A percentile compares a stretch with the other conserved stretches of the same genome.
These are phyloP conservation scores for Aspergillus aculeatus DNA, from an alignment of 2,329 filamentous ascomycete species.

Conservation along the genomic window DNA sequence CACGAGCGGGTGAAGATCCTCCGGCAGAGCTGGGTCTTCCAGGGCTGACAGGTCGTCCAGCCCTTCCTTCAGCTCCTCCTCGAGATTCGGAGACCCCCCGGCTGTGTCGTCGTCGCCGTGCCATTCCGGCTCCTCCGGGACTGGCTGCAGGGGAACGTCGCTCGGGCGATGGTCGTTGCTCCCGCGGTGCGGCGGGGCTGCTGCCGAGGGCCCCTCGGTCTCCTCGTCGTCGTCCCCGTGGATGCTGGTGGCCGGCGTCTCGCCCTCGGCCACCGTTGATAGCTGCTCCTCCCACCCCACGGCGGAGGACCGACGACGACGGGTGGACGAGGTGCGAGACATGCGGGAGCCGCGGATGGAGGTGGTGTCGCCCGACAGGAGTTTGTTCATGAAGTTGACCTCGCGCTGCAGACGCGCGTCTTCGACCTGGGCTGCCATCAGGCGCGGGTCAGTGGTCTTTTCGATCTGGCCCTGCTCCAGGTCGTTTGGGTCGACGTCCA, in stretches of 20 bases:
- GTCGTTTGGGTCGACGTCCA: constrained; percentile 44
- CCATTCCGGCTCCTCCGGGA: constrained; percentile 19
- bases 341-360: constrained; percentile 17
- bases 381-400: constrained; percentile 41
- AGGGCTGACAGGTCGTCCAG: constrained; percentile 24
- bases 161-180: constrained; percentile 1
- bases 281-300: constrained; percentile 23
- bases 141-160: constrained; percentile 22
- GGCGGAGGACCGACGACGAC: constrained; percentile 21
- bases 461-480: constrained; percentile 45
- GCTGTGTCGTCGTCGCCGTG: constrained; percentile 9
- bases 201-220: not conserved
- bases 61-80: constrained; percentile 3
- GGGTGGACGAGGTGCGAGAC: constrained; percentile 26
- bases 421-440: constrained; percentile 47
- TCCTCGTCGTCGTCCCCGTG: not conserved
- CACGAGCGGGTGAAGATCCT: constrained; percentile 47
- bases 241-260: constrained; percentile 12
- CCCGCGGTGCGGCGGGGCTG: not conserved
- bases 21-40: constrained; percentile 34
- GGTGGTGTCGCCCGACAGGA: constrained; percentile 27
- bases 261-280: constrained; percentile 25
- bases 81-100: constrained; percentile 1
- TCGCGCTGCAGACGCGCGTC: constrained; percentile 43
- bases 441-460: constrained; percentile 37